These are phyloP conservation scores for Halophytophthora polymorphica DNA, from an alignment of 352 stramenopile genomes.

Conservation along the genomic window DNA sequence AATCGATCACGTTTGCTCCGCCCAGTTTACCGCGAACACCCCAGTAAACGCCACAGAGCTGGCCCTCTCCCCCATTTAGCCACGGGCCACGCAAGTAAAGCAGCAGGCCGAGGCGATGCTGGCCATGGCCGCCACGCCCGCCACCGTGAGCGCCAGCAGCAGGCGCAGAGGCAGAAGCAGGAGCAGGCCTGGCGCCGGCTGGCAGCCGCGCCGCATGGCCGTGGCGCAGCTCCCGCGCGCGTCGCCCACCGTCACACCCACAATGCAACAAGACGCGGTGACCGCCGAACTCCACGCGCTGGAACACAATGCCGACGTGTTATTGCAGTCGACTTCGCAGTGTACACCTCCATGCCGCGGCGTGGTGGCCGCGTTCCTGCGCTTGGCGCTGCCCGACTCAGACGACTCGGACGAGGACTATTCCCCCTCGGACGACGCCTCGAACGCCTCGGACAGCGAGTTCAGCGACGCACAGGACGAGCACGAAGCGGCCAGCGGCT, in stretches of 20 bases:
- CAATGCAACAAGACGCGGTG: no score
- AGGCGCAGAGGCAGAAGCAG: constrained; percentile 1
- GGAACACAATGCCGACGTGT: no score
- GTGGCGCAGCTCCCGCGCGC: not conserved
- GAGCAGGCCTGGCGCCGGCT: constrained; percentile 16
- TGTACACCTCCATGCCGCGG: not conserved
- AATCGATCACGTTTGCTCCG: no score
- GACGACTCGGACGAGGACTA: no score
- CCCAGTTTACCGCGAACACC: no score
- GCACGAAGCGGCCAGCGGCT: constrained; percentile 12
- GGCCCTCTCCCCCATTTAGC: no score
- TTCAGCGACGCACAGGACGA: constrained; percentile 21
- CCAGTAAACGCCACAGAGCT: no score
- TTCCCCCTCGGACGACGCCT: constrained; percentile 21
- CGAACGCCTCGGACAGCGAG: no score
- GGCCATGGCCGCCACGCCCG: constrained; percentile 7
- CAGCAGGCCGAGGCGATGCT: constrained; percentile 17
- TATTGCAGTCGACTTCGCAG: no score
- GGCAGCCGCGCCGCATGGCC: constrained; percentile 4
- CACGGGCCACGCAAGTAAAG: no score
- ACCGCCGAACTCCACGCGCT: no score
- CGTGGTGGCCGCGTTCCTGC: constrained; percentile 12
- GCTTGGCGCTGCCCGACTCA: constrained; percentile 16
- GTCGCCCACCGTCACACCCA: no score
- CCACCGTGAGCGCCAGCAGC: constrained; percentile 1